These are phyloP conservation scores for Litchi chinensis DNA, from an alignment of 345 rosid genomes.

Conservation along the genomic window DNA sequence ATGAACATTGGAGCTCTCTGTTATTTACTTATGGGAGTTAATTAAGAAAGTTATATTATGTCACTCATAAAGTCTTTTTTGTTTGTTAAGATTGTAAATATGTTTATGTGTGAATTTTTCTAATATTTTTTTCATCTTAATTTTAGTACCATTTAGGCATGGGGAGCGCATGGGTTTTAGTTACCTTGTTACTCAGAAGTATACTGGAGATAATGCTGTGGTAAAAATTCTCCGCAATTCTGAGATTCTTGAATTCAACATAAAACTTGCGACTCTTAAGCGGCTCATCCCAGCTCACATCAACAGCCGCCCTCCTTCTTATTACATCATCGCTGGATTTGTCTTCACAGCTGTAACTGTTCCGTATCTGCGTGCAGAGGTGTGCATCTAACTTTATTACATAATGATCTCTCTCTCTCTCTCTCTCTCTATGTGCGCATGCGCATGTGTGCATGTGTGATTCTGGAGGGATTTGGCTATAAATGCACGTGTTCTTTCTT, in stretches of 20 bases:
- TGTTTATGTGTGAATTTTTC: not conserved
- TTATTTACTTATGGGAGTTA: not conserved
- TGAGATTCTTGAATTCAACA: slow-evolving; percentile 61
- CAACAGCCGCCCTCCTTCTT: slow-evolving; percentile 77
- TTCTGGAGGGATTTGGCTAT: not conserved
- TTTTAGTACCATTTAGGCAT: slow-evolving; percentile 90
- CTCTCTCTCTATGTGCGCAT: too few species aligned
- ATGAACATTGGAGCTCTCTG: not conserved
- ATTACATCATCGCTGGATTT: slow-evolving; percentile 91
- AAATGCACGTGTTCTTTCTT: not conserved
- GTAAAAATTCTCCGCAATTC: slow-evolving; percentile 82
- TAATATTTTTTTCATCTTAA: slow-evolving; percentile 14
- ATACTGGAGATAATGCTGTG: slow-evolving; percentile 78
- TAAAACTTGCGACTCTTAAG: slow-evolving; percentile 85
- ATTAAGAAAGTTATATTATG: not conserved
- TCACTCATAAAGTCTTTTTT: not conserved
- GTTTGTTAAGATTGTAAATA: not conserved
- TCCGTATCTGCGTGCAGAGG: slow-evolving; percentile 96
- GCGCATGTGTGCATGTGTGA: too few species aligned
- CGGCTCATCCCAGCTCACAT: slow-evolving; percentile 87
- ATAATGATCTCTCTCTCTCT: not conserved
- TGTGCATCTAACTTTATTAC: slow-evolving; percentile 22
- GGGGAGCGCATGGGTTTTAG: slow-evolving; percentile 96
- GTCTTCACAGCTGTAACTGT: slow-evolving; percentile 84
- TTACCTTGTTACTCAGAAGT: slow-evolving; percentile 89